Evolutionary conservation across 352 stramenopile genomes (phyloP), one percentile per base, ranked within the genome.

Genomic region (Globisporangium cederbergense): DNA sequence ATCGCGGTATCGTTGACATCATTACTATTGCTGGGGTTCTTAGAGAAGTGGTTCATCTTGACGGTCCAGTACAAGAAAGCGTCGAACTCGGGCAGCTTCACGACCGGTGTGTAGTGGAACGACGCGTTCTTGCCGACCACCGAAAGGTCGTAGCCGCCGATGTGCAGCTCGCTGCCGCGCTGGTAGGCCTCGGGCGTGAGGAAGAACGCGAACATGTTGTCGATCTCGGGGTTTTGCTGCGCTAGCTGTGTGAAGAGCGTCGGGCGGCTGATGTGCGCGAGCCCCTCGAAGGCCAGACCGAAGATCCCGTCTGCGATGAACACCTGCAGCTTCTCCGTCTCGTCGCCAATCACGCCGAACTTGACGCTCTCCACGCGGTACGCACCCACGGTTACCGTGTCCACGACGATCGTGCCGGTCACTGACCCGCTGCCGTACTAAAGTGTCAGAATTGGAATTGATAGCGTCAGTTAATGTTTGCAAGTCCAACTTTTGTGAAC

Each of bases 221-320:
- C 74, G 52, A 96, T 66, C 18, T 81, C 78, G 8, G 83, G 75
- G 57, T 92, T 88, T 49, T 93, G 68, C 28, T 72, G 65, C 47
- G 81, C 77, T 18, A 95, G 76, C 36, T 72, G 66, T 58, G 89
- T 74, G 65, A 96, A 92, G 10, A 96, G 65, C 16, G 90, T 97
- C 22, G 90, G 90, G 11, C 81, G 78, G 52, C 76, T 95, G 65
- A 97, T 93, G 64, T 93, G 89, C 49, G 86, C 86, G 8, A 97
- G 79, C n/a, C 86, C 86, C 50, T 89, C 77, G 56, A 97, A 97
- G 2, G 73, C 88, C 18, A 97, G 59, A 3, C 89, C 90, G 45
- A 94, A 89, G 64, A 97, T 94, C 22, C 90, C 88, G 68, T 97
- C 90, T 25, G 90, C 89, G 25, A 95, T 76, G 60, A 96, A 96